phyloP scores from a whole-genome alignment of 2,329 filamentous ascomycete species.

The Alternaria conjuncta region DNA sequence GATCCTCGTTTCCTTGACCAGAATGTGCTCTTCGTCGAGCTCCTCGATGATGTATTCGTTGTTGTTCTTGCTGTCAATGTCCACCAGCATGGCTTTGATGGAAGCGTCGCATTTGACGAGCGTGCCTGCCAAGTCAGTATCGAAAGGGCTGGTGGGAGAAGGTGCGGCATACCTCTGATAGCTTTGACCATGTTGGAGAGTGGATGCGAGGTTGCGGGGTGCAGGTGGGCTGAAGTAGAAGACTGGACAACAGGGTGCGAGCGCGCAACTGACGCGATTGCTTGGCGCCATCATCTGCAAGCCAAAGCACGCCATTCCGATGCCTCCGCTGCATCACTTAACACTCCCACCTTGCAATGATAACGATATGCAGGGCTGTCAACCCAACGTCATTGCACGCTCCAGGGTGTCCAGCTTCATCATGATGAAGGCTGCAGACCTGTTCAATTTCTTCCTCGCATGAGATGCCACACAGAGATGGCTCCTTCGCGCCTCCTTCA shows the following conservation, averaged over 20 bases:
- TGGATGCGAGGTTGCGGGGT: slow-evolving; percentile 7
- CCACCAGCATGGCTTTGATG: slow-evolving; percentile 84
- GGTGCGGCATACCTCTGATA: slow-evolving; percentile 57
- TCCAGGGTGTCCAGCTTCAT: too few species aligned
- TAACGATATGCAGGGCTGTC: too few species aligned
- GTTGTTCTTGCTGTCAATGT: slow-evolving; percentile 69
- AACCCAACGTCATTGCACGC: too few species aligned
- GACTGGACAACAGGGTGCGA: slow-evolving; percentile 36
- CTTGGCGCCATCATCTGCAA: slow-evolving; percentile 18
- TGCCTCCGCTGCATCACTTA: background rate
- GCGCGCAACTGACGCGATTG: slow-evolving; percentile 12
- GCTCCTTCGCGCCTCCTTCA: background rate
- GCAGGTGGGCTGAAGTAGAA: slow-evolving; percentile 4
- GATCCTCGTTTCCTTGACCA: slow-evolving; percentile 78
- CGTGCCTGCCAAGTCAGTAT: slow-evolving; percentile 59
- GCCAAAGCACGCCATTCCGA: slow-evolving; percentile 7
- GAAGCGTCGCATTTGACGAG: slow-evolving; percentile 84
- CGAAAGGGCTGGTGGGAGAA: background rate
- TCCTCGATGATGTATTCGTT: slow-evolving; percentile 82
- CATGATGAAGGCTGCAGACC: background rate
- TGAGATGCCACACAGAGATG: background rate
- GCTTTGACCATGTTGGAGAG: slow-evolving; percentile 61
- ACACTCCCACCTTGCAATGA: background rate
- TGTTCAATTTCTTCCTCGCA: background rate
- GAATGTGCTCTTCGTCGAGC: slow-evolving; percentile 75